Base-by-base conservation (phyloP, 768 basidiomycete genomes). In the Baorangia bicolor region DNA sequence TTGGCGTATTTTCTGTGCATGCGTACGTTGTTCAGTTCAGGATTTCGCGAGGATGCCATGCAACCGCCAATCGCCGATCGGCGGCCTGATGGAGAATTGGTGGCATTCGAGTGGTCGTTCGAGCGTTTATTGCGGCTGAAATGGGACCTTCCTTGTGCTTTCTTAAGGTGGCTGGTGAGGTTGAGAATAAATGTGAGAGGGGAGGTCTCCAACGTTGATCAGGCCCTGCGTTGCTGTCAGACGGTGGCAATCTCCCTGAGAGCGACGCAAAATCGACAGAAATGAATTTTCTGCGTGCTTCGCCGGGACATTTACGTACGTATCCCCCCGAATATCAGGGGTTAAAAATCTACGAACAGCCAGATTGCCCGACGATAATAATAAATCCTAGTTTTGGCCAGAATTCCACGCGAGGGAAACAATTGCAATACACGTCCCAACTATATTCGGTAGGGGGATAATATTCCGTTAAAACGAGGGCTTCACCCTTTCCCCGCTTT, bases 381-480 rank as follows among this genome's bases (percentile, higher is more conserved):
- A 84, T 78, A 77, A 80, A 75, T 74, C 73, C 75, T 77, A 68
- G 72, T 74, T 81, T 82, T 81, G 76, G 79, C 64, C 67, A 66
- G 69, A 77, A 79, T 77, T 81, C 77, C 81, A 84, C 81, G 81
- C 84, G 81, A 83, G 79, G 72, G 77, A 79, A 85, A 86, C 78
- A 85, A 84, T 70, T 72, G 66, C 65, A 69, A 69, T 83, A 83
- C 78, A 79, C 74, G 77, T 77, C 74, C 74, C 78, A 79, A 80
- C 84, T 84, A 85, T 76, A 84, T 84, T 80, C 82, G 84, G 84
- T 77, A 81, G 80, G 78, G 75, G 78, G 76, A 78, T 81, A 80
- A 68, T 76, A 80, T 81, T 84, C 64, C 81, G 83, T 84, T 87
- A 89, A 90, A 88, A 84, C 83, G 81, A 81, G 81, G 73, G 75